Evolutionary conservation across 805 yeast genomes (phyloP), one percentile per base, ranked within the genome.

Genomic region (Wickerhamia fluorescens): DNA sequence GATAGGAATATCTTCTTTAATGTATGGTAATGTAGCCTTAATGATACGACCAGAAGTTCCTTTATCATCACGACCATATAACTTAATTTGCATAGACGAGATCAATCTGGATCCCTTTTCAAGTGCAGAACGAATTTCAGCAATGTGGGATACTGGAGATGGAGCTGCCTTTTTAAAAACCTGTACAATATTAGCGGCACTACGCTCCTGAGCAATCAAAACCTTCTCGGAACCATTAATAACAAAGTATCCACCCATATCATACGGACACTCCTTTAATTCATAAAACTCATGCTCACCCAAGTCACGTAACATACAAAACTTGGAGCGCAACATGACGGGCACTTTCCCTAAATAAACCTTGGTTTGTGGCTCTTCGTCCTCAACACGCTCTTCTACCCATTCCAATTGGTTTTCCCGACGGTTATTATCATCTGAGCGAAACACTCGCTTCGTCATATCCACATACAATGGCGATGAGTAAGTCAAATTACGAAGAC

Each of bases 201-300:
- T 78, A 57, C 99, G 77, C 61, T 92, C 99, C 63, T 92, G 99
- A 18, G 99, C 99, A 66, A 92, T 92, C 49, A 92, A 68, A 33
- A 92, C 99, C 58, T 92, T 92, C 57, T 92, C 99, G 13, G 96
- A 86, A 47, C 99, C 99, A 64, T 92, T 92, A 52, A 92, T 92
- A 45, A 92, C 88, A 54, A 92, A 92, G 60, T 92, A 92, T 38
- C 99, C 99, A 58, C 99, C 99, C 94, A 92, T 94, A 70, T 92
- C 99, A 60, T 85, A 92, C 18, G 98, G 98, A 64, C 99, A 92
- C 62, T 92, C 99, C 59, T 92, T 88, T 52, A 92, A 73, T 47
- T 87, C 94, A 61, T 88, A 92, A 49, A 88, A 74, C 59, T 92
- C 98, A 44, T 84, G 86, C 46, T 92, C 97, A 6, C 85, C 77